phyloP scores from a whole-genome alignment of 2,329 filamentous ascomycete genomes.

The Mycosphaerella sp. region DNA sequence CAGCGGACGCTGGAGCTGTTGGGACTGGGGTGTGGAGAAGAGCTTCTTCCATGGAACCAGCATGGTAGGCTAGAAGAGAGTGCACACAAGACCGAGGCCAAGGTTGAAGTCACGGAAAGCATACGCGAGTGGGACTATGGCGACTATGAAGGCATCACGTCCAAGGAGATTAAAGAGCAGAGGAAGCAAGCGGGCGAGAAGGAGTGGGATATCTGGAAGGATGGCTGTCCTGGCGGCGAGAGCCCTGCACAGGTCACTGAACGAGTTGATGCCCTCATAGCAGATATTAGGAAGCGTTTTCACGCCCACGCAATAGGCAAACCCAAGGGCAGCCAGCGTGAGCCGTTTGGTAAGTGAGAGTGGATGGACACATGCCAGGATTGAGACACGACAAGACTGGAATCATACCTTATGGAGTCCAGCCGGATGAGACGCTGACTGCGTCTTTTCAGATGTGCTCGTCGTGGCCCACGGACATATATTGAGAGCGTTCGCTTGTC shows the following conservation, averaged over 20 bases:
- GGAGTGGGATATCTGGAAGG: slow-evolving; percentile 80
- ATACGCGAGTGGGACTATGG: slow-evolving; percentile 60
- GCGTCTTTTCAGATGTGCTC: slow-evolving; percentile 56
- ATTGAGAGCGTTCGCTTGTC: slow-evolving; percentile 76
- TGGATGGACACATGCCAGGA: not conserved
- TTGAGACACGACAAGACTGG: not conserved
- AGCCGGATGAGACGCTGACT: not conserved
- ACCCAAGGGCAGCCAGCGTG: slow-evolving; percentile 32
- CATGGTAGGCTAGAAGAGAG: slow-evolving; percentile 29
- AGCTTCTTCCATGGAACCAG: slow-evolving; percentile 63
- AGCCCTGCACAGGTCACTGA: slow-evolving; percentile 65
- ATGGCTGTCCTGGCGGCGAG: slow-evolving; percentile 73
- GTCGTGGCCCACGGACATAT: slow-evolving; percentile 90
- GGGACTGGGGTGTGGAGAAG: slow-evolving; percentile 58
- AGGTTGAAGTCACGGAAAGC: slow-evolving; percentile 46
- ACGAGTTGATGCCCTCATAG: slow-evolving; percentile 69
- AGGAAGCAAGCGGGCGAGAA: slow-evolving; percentile 46
- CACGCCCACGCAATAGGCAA: slow-evolving; percentile 49
- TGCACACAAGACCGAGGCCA: slow-evolving; percentile 33
- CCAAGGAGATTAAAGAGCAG: slow-evolving; percentile 45
- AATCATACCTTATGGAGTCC: too few species aligned
- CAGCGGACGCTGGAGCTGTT: slow-evolving; percentile 88
- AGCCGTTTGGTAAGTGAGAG: slow-evolving; percentile 36
- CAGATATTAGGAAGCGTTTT: slow-evolving; percentile 57
- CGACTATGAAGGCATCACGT: slow-evolving; percentile 54